Percentiles rank a stretch among this genome's conserved stretches.
Evolutionary conservation across 75 land plant species (phyloP).

Genomic region (Azolla pinnata): DNA sequence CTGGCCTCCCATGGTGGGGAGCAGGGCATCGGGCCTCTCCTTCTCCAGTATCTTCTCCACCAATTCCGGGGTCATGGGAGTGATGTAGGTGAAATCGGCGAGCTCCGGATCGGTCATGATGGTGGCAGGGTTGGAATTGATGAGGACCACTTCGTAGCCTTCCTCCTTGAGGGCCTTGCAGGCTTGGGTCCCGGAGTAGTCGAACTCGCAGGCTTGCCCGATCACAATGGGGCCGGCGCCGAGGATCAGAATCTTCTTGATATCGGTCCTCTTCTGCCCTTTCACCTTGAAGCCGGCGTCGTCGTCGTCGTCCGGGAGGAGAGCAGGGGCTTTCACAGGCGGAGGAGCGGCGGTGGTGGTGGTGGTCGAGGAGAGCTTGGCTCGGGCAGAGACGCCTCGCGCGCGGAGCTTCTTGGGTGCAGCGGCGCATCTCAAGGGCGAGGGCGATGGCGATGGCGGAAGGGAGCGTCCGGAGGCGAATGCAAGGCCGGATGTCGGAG

Average conservation of each 20-base stretch:
- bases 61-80: conserved; percentile 90
- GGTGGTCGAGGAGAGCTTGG: no score
- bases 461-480: no score
- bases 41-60: conserved; percentile 79
- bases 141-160: conserved; percentile 83
- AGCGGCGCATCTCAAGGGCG: no score
- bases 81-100: conserved; percentile 86
- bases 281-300: no score
- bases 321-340: no score
- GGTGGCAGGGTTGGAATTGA: conserved; percentile 97
- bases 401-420: no score
- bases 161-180: conserved; percentile 96
- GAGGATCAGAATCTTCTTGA: conserved; percentile 87
- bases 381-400: no score
- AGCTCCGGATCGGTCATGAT: conserved; percentile 98
- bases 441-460: no score
- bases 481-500: no score
- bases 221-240: conserved; percentile 99
- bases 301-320: no score
- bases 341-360: no score
- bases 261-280: conserved; percentile 59
- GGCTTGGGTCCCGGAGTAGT: conserved; percentile 98
- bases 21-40: conserved; percentile 90
- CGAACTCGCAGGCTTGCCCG: conserved; percentile 98
- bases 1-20: conserved; percentile 99